A percentile compares a stretch with the other conserved stretches of the same genome.
phyloP scores from a whole-genome alignment of 2,329 filamentous ascomycete species.

The Xylaria multiplex region DNA sequence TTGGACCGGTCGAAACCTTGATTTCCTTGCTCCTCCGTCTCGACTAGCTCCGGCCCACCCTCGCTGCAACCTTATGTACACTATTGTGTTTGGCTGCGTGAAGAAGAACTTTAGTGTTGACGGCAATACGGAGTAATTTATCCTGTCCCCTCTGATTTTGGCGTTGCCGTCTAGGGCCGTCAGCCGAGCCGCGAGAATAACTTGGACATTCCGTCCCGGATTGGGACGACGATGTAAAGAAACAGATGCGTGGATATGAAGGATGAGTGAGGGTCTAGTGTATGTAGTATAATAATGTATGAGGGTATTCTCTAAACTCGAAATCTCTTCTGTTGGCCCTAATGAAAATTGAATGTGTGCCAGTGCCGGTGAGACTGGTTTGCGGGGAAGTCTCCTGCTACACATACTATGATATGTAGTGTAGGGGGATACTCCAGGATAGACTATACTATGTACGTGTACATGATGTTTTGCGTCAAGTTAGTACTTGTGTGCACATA shows the following conservation, averaged over 20 bases:
- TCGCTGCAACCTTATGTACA: slow-evolving; percentile 17
- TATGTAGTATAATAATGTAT: neutral
- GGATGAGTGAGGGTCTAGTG: neutral
- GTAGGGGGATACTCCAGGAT: no score
- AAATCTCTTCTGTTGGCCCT: neutral
- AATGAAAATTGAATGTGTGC: slow-evolving; percentile 1
- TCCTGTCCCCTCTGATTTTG: slow-evolving; percentile 16
- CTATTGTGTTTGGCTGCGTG: slow-evolving; percentile 15
- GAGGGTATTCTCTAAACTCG: neutral
- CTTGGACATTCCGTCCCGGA: neutral
- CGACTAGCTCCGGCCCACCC: slow-evolving; percentile 21
- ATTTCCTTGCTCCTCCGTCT: slow-evolving; percentile 20
- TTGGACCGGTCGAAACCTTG: slow-evolving; percentile 16
- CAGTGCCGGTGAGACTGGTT: neutral
- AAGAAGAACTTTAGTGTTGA: slow-evolving; percentile 10
- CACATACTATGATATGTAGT: no score
- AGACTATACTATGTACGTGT: no score
- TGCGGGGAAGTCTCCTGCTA: neutral
- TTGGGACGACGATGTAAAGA: slow-evolving; percentile 10
- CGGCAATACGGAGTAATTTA: slow-evolving; percentile 19
- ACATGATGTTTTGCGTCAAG: no score
- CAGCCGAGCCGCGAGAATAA: slow-evolving; percentile 24
- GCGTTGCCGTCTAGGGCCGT: slow-evolving; percentile 29
- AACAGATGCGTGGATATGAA: neutral
- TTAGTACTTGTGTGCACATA: no score